Evolutionary conservation across 805 yeast genomes (phyloP).

Genomic region (Nakazawaea peltata): DNA sequence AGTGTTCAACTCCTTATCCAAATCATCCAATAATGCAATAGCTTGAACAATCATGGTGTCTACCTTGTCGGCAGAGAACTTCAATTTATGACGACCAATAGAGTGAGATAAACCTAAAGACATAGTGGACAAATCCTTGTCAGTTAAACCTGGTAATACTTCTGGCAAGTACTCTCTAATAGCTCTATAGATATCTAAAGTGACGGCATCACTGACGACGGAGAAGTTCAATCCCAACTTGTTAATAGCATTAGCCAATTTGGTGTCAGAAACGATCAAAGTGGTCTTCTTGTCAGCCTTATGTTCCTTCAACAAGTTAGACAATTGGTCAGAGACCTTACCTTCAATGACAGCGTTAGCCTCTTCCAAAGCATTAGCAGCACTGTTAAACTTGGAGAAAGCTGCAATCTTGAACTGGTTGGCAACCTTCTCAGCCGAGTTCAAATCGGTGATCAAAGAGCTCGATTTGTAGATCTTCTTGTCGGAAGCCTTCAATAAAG

Average conservation of each 20-base stretch:
- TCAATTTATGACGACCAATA: conserved; percentile 95
- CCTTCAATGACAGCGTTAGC: conserved; percentile 90
- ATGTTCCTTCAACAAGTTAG: conserved; percentile 65
- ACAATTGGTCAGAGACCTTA: conserved; percentile 79
- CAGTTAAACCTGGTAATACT: conserved; percentile 87
- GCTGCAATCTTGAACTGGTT: conserved; percentile 91
- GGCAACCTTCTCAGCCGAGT: conserved; percentile 77
- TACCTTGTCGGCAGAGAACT: conserved; percentile 96
- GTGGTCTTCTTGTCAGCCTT: conserved; percentile 79
- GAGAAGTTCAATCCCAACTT: conserved; percentile 83
- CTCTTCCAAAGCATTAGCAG: conserved; percentile 95
- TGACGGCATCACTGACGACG: conserved; percentile 91
- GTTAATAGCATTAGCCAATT: conserved; percentile 93
- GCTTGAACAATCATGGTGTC: conserved; percentile 99
- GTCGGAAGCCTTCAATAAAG: conserved; percentile 94
- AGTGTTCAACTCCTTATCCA: conserved; percentile 96
- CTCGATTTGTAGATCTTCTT: conserved; percentile 90
- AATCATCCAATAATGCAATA: conserved; percentile 90
- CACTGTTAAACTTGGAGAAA: conserved; percentile 88
- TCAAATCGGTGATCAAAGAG: conserved; percentile 64
- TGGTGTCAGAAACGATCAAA: conserved; percentile 88
- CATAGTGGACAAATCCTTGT: conserved; percentile 83
- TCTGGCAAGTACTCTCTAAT: conserved; percentile 92
- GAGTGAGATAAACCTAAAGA: conserved; percentile 98
- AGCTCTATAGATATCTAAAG: conserved; percentile 91